phyloP scores from a whole-genome alignment of 1,284 basidiomycete genomes.

The Tilletia setariae region DNA sequence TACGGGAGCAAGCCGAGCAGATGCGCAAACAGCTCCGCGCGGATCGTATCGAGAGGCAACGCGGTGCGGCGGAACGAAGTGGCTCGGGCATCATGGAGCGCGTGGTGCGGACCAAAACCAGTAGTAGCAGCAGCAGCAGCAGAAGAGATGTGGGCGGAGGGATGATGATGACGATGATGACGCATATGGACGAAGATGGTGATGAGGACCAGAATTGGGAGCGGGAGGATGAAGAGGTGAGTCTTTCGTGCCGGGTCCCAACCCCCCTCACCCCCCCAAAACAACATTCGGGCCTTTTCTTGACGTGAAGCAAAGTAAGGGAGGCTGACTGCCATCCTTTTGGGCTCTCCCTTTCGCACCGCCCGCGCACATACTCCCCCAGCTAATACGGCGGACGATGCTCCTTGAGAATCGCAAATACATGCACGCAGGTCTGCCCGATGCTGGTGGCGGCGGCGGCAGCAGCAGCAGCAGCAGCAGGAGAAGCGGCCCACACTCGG shows the following conservation, averaged over 20 bases:
- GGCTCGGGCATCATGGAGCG: neutral
- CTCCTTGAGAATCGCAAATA: neutral
- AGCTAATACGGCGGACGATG: conserved; percentile 8
- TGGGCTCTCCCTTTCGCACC: too few relatives aligned
- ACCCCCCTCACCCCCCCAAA: neutral
- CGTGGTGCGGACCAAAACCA: neutral
- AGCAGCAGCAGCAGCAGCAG: neutral
- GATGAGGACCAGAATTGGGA: conserved; percentile 2
- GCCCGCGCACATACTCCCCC: neutral
- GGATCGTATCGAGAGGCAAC: neutral
- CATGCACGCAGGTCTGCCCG: neutral
- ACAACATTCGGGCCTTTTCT: too few relatives aligned
- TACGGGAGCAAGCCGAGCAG: neutral
- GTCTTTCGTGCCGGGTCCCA: neutral
- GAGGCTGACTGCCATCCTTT: too few relatives aligned
- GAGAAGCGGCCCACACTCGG: neutral
- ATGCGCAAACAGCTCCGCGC: neutral
- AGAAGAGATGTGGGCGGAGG: neutral
- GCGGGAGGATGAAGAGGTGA: conserved; percentile 10
- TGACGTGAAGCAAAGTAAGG: too few relatives aligned
- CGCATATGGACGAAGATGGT: neutral
- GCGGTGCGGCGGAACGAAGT: neutral
- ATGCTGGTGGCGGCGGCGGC: neutral
- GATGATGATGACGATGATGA: neutral
- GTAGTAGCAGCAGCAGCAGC: neutral